A percentile compares a stretch with the other conserved stretches of the same genome.
Evolutionary conservation across 495 filamentous ascomycete genomes (phyloP).

Genomic region (Hypoxylon rickii): DNA sequence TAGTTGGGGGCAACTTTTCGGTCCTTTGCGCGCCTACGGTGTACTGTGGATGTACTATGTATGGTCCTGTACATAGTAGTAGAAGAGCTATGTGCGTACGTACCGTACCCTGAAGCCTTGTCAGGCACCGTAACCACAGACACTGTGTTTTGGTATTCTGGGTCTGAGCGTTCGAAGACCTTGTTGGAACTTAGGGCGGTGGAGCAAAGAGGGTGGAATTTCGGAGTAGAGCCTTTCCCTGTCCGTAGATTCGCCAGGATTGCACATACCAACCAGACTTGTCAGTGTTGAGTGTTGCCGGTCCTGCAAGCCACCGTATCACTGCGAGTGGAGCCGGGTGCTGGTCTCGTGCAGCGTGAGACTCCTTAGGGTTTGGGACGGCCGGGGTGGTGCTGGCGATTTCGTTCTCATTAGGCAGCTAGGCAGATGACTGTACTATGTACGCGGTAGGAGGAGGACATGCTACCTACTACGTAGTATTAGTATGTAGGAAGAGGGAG

Average conservation of each 20-base stretch:
- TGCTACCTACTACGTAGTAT: too few relatives aligned
- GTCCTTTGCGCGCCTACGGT: not conserved
- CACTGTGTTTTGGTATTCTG: conserved; percentile 29
- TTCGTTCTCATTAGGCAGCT: conserved; percentile 32
- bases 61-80: too few relatives aligned
- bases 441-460: too few relatives aligned
- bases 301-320: conserved; percentile 36
- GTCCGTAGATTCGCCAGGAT: conserved; percentile 27
- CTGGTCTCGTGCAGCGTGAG: conserved; percentile 37
- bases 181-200: not conserved
- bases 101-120: conserved; percentile 27
- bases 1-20: not conserved
- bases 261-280: conserved; percentile 32
- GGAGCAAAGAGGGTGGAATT: conserved; percentile 23
- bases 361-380: conserved; percentile 33
- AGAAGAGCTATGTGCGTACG: not conserved
- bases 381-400: conserved; percentile 26
- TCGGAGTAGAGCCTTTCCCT: conserved; percentile 27
- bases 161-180: conserved; percentile 26
- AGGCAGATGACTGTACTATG: conserved; percentile 31
- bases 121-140: conserved; percentile 23
- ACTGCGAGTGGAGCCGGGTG: conserved; percentile 26
- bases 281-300: too few relatives aligned
- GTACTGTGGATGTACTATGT: not conserved
- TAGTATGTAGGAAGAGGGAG: too few relatives aligned